phyloP scores from a whole-genome alignment of 768 basidiomycete species.

The Psilocybe tampanensis region DNA sequence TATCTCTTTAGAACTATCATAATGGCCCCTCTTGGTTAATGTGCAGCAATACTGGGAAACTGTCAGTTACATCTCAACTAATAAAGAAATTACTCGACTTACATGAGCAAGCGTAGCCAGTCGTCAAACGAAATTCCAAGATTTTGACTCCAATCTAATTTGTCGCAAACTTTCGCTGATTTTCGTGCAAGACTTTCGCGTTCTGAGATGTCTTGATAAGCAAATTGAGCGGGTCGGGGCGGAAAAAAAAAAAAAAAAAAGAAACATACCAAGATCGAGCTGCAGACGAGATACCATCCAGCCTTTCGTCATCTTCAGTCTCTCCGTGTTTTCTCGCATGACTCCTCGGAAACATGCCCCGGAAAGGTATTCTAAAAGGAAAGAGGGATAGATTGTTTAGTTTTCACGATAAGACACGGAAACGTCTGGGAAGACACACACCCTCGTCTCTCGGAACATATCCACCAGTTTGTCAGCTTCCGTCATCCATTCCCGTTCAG shows the following conservation, averaged over 20 bases:
- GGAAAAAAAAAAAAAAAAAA: neutral
- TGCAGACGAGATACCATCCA: constrained; percentile 78
- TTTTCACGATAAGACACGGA: no score
- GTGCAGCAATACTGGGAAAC: constrained; percentile 69
- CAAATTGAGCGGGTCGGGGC: no score
- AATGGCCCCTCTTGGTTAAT: constrained; percentile 62
- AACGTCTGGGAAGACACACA: no score
- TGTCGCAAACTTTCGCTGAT: constrained; percentile 39
- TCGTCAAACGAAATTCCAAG: constrained; percentile 79
- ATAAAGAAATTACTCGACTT: constrained; percentile 49
- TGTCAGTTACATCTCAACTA: neutral
- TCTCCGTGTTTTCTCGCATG: constrained; percentile 38
- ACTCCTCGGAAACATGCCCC: constrained; percentile 69
- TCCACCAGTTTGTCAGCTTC: constrained; percentile 89
- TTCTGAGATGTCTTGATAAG: constrained; percentile 45
- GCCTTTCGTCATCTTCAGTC: constrained; percentile 65
- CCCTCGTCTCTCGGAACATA: constrained; percentile 85
- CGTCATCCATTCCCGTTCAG: constrained; percentile 74
- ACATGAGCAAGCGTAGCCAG: constrained; percentile 85
- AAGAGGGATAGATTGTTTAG: no score
- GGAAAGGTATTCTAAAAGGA: constrained; percentile 44
- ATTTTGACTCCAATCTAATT: constrained; percentile 52
- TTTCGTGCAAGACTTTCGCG: constrained; percentile 58
- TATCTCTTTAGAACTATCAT: constrained; percentile 71
- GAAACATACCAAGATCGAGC: constrained; percentile 63